Evolutionary conservation across 2,329 filamentous ascomycete species (phyloP), one percentile per base, ranked within the genome.

Genomic region (Septoria petroselini): DNA sequence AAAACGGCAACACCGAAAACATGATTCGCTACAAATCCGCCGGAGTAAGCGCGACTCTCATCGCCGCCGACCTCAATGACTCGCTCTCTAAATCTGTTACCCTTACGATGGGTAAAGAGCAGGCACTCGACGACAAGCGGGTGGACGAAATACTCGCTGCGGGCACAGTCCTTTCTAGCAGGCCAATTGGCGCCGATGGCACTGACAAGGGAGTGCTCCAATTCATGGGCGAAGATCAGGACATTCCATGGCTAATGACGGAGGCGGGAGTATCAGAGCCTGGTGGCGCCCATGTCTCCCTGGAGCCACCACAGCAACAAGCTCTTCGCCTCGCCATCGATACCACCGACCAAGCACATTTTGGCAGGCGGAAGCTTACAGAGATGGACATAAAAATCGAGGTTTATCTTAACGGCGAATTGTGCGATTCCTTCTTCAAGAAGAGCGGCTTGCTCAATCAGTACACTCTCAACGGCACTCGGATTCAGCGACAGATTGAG

Each of bases 331-430:
- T 57, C 6, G 38, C 42, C 5, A 46, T 57, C 27, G 38, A 40
- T 7, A 54, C 52, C 11, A 46, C 29, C 25, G 41, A 46, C 1
- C 35, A 48, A 15, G 33, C 48, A 11, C 43, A 35, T 11, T 25
- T 27, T 2, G 31, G 15, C 7, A 31, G 38, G 11, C 37, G 35
- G 14, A 45, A 42, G 19, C n/a, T 41, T 14, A n/a, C 38, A 17
- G 51, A 42, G 7, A 41, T 38, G n/a, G 54, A 72, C 27, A 50
- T 76, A 42, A 75, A 73, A 57, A 66, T 76, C 35, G 73, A 76
- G n/a, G 67, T 76, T 3, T 71, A 73, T 55, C 63, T 74, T 58
- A 76, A 77, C 47, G 74, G 75, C 30, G 59, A 68, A 23, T 63
- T 76, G 6, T 65, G 66, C 3, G 63, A 58, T n/a, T 31, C 54